Percentiles rank a stretch among this genome's conserved stretches.
phyloP scores from a whole-genome alignment of 371 early-diverging fungal genomes.

The Circinella umbellata region DNA sequence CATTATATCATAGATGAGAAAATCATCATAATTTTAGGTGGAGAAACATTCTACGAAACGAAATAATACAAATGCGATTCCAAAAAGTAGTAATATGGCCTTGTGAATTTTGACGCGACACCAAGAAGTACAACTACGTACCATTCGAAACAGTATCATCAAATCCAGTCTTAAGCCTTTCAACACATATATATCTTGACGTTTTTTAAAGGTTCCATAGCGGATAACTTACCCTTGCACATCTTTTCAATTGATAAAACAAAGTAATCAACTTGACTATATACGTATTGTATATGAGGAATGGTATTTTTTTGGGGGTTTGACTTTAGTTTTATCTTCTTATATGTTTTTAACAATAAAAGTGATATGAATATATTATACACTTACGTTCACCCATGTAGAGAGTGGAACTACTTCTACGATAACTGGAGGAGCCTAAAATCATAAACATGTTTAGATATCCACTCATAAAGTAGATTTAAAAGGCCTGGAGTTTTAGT shows the following conservation, averaged over 20 bases:
- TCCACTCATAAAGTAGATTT: conserved; percentile 27
- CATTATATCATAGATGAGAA: neutral
- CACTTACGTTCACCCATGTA: conserved; percentile 33
- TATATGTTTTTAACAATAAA: too few species aligned
- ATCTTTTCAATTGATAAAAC: conserved; percentile 22
- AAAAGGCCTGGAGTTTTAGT: conserved; percentile 22
- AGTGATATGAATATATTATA: too few species aligned
- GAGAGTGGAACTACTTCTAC: conserved; percentile 34
- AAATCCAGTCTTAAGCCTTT: conserved; percentile 20
- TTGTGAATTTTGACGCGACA: conserved; percentile 26
- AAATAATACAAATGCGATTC: conserved; percentile 24
- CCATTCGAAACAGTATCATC: conserved; percentile 28
- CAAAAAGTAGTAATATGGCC: conserved; percentile 32
- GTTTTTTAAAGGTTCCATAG: conserved; percentile 27
- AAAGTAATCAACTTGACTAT: conserved; percentile 31
- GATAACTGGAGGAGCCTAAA: conserved; percentile 45
- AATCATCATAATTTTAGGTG: neutral
- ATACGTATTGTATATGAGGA: neutral
- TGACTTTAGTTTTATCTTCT: too few species aligned
- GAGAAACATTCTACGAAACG: conserved; percentile 26
- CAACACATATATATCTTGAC: conserved; percentile 24
- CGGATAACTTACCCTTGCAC: conserved; percentile 16
- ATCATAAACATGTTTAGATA: conserved; percentile 52
- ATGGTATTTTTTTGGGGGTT: too few species aligned
- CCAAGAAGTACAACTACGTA: conserved; percentile 34